These are phyloP conservation scores for Ceratocystis colombiana DNA, from an alignment of 2,329 filamentous ascomycete genomes.

Conservation along the genomic window DNA sequence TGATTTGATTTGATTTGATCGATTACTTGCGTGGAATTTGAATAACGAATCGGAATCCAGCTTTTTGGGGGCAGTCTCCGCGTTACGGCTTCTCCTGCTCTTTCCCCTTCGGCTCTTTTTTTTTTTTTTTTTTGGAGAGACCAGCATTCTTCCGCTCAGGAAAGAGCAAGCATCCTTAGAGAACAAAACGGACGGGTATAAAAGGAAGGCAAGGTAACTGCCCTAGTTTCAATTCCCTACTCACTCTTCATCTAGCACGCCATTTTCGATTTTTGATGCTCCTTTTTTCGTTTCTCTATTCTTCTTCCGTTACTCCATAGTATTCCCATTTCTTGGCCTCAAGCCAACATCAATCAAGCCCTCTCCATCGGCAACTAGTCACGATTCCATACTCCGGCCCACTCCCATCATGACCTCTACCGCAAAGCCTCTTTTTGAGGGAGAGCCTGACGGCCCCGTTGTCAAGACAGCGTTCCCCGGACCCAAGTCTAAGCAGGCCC, in stretches of 20 bases:
- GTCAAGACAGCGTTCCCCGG: slow-evolving; percentile 60
- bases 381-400: slow-evolving; percentile 25
- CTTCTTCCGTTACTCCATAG: neutral
- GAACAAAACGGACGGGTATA: neutral
- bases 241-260: neutral
- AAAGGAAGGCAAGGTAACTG: neutral
- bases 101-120: neutral
- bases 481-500: slow-evolving; percentile 58
- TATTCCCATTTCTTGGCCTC: neutral
- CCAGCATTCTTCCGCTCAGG: neutral
- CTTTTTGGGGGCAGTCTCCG: neutral
- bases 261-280: neutral
- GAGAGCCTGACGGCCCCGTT: slow-evolving; percentile 44
- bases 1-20: neutral
- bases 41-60: neutral
- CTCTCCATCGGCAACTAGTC: neutral
- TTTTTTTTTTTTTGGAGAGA: neutral
- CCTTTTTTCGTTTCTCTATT: neutral
- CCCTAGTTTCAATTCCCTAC: too few relatives aligned
- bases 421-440: slow-evolving; percentile 36
- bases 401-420: slow-evolving; percentile 25
- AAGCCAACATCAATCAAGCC: neutral
- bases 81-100: neutral
- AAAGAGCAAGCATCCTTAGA: neutral
- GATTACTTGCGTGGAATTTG: too few relatives aligned